Evolutionary conservation across 2,329 filamentous ascomycete species (phyloP), one percentile per base, ranked within the genome.

Genomic region (Dactylellina sp.): DNA sequence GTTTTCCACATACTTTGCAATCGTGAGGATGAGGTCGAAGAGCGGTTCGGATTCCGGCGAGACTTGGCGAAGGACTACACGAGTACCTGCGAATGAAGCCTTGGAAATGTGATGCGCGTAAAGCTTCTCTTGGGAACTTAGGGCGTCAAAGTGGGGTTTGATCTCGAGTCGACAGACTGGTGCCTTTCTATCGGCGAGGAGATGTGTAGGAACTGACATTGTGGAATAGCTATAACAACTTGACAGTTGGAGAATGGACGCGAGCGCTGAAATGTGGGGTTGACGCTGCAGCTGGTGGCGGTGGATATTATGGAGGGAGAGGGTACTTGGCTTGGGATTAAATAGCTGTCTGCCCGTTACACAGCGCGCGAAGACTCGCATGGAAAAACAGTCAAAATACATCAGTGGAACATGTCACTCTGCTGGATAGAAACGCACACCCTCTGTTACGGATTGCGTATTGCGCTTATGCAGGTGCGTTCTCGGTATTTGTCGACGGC

Each of bases 101-200:
- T 90, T 93, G 77, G 57, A 75, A 28, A 96, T 91, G 80, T 89
- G 93, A 83, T 97, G 93, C 76, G 93, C 91, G 85, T 97, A 97
- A 80, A 91, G 89, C 84, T 94, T 93, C 83, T 96, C 88, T 80
- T 90, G 85, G 79, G 91, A 87, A 60, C 83, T 86, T 75, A 95
- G 82, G 37, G 89, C 88, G 63, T 94, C 90, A 79, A 98, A 99
- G 82, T 98, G 94, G 80, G 92, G 91, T 83, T 92, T 92, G 81
- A 98, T 95, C 81, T 92, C 89, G 55, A 99, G 87, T 52, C 89
- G 88, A 71, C 97, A 94, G 65, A 97, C 88, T 53, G 89, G 91
- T 0, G 95, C 95, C 49, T 95, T 95, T 76, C 90, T 89, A 82
- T 99, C 95, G 50, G 95, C 93, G 75, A 96, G 86, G 81, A 96